These are phyloP conservation scores for Tricholoma furcatifolium DNA, from an alignment of 768 basidiomycete genomes.

Conservation along the genomic window DNA sequence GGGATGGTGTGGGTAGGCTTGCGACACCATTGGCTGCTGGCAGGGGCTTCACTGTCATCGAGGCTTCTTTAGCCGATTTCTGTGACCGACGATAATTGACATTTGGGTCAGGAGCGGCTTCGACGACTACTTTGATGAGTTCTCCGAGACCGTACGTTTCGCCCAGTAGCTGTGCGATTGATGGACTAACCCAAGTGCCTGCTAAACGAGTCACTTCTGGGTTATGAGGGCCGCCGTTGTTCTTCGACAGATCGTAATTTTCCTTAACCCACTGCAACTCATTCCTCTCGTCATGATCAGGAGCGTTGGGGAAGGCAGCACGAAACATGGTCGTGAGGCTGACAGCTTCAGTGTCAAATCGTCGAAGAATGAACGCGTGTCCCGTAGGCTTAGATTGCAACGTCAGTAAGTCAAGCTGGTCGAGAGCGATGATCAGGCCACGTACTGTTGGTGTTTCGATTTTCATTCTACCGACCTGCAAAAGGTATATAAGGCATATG, in stretches of 20 bases:
- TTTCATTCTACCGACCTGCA: slow-evolving; percentile 84
- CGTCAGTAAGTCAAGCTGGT: slow-evolving; percentile 15
- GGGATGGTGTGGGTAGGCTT: slow-evolving; percentile 42
- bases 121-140: slow-evolving; percentile 64
- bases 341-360: slow-evolving; percentile 91
- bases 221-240: slow-evolving; percentile 71
- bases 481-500: slow-evolving; percentile 2
- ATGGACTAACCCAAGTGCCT: slow-evolving; percentile 80
- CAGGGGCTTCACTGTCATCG: slow-evolving; percentile 23
- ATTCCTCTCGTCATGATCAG: slow-evolving; percentile 70
- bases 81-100: slow-evolving; percentile 75
- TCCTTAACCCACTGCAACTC: slow-evolving; percentile 87
- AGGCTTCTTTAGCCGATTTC: slow-evolving; percentile 14
- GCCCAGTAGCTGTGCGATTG: slow-evolving; percentile 67
- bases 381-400: slow-evolving; percentile 52
- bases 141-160: slow-evolving; percentile 60
- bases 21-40: slow-evolving; percentile 19
- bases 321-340: slow-evolving; percentile 96
- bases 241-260: slow-evolving; percentile 69
- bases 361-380: slow-evolving; percentile 92
- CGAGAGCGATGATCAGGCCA: slow-evolving; percentile 14
- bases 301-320: slow-evolving; percentile 84
- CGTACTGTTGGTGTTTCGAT: slow-evolving; percentile 77
- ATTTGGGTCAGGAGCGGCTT: slow-evolving; percentile 75
- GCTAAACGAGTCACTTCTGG: slow-evolving; percentile 71